Evolutionary conservation across 2,329 filamentous ascomycete genomes (phyloP).

Genomic region (Cladosporium austrohemisphaericum): DNA sequence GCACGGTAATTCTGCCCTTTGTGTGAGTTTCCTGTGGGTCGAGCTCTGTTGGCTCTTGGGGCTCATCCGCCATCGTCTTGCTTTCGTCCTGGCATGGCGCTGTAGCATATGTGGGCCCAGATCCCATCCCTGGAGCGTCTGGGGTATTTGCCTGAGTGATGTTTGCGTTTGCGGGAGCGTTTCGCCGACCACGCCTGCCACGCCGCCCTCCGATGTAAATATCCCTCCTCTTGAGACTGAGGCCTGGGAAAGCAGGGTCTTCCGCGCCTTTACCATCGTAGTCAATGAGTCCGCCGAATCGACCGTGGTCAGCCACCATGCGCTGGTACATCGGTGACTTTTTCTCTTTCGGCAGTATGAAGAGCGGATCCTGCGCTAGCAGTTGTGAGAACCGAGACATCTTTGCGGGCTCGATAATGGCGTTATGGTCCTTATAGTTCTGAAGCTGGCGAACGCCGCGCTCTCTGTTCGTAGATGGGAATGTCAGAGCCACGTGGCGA

Average conservation of each 20-base stretch:
- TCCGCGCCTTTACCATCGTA: background rate
- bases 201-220: no score
- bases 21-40: no score
- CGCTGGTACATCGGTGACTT: background rate
- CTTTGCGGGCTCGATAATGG: background rate
- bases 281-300: background rate
- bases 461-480: background rate
- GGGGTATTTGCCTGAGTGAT: no score
- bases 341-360: background rate
- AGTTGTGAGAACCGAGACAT: background rate
- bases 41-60: no score
- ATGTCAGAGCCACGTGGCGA: background rate
- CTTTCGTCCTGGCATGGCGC: no score
- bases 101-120: no score
- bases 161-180: no score
- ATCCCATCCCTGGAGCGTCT: no score
- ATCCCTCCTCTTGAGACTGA: background rate
- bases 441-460: background rate
- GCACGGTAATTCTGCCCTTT: no score
- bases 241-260: background rate
- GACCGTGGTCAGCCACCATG: background rate
- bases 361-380: constrained; percentile 3
- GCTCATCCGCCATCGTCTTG: no score
- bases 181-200: no score
- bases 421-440: background rate